phyloP scores from a whole-genome alignment of 192 early-diverging fungal genomes.

The Mortierella antarctica region DNA sequence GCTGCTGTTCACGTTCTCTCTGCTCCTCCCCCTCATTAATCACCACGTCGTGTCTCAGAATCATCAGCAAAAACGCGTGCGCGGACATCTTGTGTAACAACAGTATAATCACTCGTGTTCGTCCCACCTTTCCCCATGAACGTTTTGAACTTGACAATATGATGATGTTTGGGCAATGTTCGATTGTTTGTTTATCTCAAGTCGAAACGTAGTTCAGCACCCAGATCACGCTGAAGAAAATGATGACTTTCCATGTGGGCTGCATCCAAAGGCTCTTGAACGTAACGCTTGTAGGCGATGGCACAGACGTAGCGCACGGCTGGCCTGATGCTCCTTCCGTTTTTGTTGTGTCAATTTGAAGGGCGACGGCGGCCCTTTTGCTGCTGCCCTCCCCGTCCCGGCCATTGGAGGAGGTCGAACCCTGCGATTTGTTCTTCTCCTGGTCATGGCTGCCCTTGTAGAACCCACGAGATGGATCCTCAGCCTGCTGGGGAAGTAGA shows the following conservation, averaged over 20 bases:
- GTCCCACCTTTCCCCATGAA: too few species aligned
- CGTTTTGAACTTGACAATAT: too few species aligned
- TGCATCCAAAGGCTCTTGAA: constrained; percentile 29
- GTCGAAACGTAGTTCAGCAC: constrained; percentile 17
- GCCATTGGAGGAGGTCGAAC: background rate
- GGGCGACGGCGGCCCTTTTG: background rate
- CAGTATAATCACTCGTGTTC: too few species aligned
- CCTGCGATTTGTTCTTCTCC: background rate
- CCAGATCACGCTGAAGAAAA: constrained; percentile 25
- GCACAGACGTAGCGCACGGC: background rate
- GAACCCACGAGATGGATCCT: too few species aligned
- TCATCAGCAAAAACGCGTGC: too few species aligned
- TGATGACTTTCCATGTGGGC: constrained; percentile 26
- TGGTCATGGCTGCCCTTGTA: background rate
- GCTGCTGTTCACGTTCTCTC: too few species aligned
- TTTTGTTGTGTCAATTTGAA: constrained; percentile 6
- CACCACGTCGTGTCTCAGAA: too few species aligned
- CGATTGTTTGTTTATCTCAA: constrained; percentile 10
- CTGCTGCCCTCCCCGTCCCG: background rate
- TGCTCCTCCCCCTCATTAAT: too few species aligned
- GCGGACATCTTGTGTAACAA: too few species aligned
- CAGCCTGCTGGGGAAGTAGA: too few species aligned
- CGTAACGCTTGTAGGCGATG: background rate
- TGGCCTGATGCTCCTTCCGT: background rate
- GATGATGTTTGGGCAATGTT: too few species aligned